Conservation (phyloP, 2,329 filamentous ascomycete species). For the Paracoccidioides lutzii region DNA sequence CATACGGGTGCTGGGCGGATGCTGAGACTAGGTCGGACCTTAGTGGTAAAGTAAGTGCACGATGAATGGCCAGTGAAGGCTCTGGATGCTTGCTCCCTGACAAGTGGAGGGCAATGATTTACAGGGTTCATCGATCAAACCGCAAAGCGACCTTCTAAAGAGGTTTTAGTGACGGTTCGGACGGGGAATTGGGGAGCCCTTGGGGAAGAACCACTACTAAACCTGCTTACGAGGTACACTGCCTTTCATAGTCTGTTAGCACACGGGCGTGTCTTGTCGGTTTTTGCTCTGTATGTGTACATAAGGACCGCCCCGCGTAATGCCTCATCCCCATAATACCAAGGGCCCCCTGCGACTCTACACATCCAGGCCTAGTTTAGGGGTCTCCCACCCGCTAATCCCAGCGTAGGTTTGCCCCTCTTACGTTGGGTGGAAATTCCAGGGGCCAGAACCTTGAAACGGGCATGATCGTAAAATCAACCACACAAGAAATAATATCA, state of each 20-base stretch:
- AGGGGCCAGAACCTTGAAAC: background rate
- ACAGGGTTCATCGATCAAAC: slow-evolving; percentile 4
- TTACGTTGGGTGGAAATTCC: background rate
- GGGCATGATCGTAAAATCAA: background rate
- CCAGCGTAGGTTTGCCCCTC: background rate
- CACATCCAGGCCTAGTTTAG: background rate
- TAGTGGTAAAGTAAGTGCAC: slow-evolving; percentile 5
- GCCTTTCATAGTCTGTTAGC: background rate
- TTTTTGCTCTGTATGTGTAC: background rate
- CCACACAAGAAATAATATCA: background rate
- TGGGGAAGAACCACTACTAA: background rate
- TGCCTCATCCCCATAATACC: background rate
- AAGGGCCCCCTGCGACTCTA: background rate
- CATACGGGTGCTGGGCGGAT: slow-evolving; percentile 10
- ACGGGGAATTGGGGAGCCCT: background rate
- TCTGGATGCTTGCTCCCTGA: background rate
- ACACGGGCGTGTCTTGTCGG: background rate
- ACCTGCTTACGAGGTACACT: background rate
- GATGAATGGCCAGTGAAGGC: background rate
- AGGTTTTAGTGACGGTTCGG: background rate
- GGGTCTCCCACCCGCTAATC: background rate
- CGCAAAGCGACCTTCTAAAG: background rate
- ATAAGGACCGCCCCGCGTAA: background rate
- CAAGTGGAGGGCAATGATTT: slow-evolving; percentile 1
- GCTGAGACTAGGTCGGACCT: slow-evolving; percentile 4